Base-by-base conservation (phyloP, 169 alveolate species). In the Plasmodium adleri region DNA sequence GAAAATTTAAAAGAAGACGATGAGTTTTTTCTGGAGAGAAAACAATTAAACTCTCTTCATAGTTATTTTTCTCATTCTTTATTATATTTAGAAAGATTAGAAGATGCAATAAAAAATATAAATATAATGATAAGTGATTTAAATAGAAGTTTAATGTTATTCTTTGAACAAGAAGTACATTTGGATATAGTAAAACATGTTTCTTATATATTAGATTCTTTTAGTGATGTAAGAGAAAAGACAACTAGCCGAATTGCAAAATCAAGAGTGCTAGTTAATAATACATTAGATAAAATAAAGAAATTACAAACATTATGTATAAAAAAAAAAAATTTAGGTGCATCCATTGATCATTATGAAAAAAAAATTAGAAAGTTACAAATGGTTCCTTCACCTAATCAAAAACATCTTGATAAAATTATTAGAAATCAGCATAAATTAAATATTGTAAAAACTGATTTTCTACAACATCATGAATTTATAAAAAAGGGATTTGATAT, bases 71-170 rank as follows among this genome's bases (percentile, higher is more conserved):
- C 87, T 6, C 92, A 86, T 32, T 86, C 92, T 0, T 54, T 86
- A 39, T 52, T 86, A 47, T 86, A 86, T 45, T 50, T 86, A 64
- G 92, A 86, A 50, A 86, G 92, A 72, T 15, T 86, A 72, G 92
- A 86, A 8, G 72, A 67, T 71, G 92, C 62, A 47, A 67, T 86
- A 20, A 86, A 86, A 49, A 72, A 86, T 45, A 86, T 86, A 17
- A 86, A 86, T 26, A 86, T 86, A 17, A 86, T 86, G 92, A 86
- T 86, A 64, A 71, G 92, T 72, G 92, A 86, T 49, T 60, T 86
- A 56, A 86, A 86, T 39, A 56, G 76, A 47, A 43, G 92, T 49
- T 74, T 86, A 59, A 86, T 86, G 92, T 58, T 87, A 7, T 86
- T 86, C 43, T 86, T 86, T 86, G 92, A 86, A 49, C 60, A 67